Base-by-base conservation (phyloP, 495 filamentous ascomycete genomes). In the Pyronema domesticum region DNA sequence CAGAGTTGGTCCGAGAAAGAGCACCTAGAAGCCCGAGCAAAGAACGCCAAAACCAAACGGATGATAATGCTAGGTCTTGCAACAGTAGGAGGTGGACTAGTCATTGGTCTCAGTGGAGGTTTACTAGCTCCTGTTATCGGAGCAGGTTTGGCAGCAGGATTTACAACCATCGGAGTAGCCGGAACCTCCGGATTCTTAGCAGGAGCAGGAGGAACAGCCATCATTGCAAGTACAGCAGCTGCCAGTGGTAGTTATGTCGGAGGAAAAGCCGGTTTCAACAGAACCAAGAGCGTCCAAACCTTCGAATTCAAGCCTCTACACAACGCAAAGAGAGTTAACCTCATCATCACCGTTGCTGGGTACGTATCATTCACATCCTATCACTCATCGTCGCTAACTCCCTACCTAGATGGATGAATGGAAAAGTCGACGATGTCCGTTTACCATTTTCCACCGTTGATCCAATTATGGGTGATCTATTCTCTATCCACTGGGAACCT, bases 1-100 rank as follows among this genome's bases (percentile, higher is more conserved):
- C 93, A 99, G 68, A 94, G 86, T 57, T 99, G 91, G 91, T 87
- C 94, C 60, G 91, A 96, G 68, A 79, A 86, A 13, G 88, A 93
- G 45, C 88, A 96, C 64, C 89, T 95, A 77, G 88, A 89, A 64
- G 81, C 76, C 53, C 77, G 91, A 49, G 77, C 81, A 46, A 94
- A 95, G 67, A 69, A 76, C 60, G 85, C 82, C 3, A 68, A 85
- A 46, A 95, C 84, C 61, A 76, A 75, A 56, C 82, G 86, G 51
- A 86, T 88, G 60, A 80, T 94, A 69, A 81, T 95, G 71, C 94
- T 99, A 88, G 91, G 91, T 3, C 73, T 99, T 19, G 93, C 93
- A 47, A 99, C 91, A 0, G 93, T 96, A 37, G 91, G 91, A 58
- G 91, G 91, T 52, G 83, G 89, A 45, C 73, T 99, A 1, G 89